Evolutionary conservation across 2,329 filamentous ascomycete species (phyloP).

Genomic region (Fusarium sp.): DNA sequence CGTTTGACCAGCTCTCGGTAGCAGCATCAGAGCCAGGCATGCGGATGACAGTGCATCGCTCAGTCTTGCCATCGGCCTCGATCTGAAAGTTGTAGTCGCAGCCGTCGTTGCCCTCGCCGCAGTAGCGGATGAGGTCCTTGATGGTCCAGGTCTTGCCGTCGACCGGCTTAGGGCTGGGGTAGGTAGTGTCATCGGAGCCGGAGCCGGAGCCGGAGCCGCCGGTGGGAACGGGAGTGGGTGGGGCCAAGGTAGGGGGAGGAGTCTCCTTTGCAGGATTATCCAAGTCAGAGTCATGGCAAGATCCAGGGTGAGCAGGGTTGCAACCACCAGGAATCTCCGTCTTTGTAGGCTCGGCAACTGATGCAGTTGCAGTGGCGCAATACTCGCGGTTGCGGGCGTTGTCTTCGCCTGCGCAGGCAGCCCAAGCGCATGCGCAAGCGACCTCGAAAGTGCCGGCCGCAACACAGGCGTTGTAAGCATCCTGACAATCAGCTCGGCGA

Average conservation of each 20-base stretch:
- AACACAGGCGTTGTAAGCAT: constrained; percentile 19
- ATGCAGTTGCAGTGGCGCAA: constrained; percentile 18
- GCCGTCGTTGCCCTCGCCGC: constrained; percentile 15
- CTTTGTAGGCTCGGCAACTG: constrained; percentile 8
- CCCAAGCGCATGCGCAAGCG: constrained; percentile 17
- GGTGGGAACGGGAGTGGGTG: neutral
- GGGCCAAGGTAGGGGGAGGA: neutral
- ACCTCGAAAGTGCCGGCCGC: constrained; percentile 15
- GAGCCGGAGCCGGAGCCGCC: neutral
- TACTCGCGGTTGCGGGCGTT: constrained; percentile 21
- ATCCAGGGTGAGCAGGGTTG: constrained; percentile 14
- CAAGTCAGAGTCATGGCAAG: constrained; percentile 15
- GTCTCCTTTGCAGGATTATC: neutral
- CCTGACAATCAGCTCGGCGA: constrained; percentile 13
- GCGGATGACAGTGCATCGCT: constrained; percentile 29
- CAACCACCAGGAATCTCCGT: constrained; percentile 14
- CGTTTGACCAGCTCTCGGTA: constrained; percentile 29
- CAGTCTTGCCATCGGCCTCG: constrained; percentile 25
- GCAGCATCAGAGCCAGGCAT: constrained; percentile 22
- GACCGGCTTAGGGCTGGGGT: constrained; percentile 14
- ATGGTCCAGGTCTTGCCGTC: constrained; percentile 25
- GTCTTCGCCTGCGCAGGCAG: constrained; percentile 17
- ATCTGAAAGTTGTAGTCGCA: constrained; percentile 37
- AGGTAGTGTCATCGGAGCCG: neutral
- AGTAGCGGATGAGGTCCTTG: constrained; percentile 29